Percentiles rank a stretch among this genome's conserved stretches.
These are phyloP conservation scores for Colletotrichum acutatum DNA, from an alignment of 2,329 filamentous ascomycete species.

Conservation along the genomic window DNA sequence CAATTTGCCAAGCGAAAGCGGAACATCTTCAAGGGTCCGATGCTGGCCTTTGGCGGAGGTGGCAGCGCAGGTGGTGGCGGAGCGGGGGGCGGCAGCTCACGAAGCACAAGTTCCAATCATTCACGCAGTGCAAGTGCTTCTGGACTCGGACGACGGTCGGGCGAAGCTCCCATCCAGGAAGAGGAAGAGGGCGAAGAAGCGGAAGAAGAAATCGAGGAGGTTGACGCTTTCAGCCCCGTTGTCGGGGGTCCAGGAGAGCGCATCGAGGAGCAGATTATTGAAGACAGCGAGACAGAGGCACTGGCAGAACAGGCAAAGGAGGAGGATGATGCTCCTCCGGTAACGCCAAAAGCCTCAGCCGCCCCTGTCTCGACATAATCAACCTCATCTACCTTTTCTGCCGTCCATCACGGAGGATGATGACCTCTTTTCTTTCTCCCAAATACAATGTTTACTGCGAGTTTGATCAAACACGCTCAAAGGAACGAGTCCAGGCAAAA, in stretches of 20 bases:
- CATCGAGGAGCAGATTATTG: conserved; percentile 56
- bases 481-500: conserved; percentile 18
- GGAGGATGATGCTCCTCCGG: neutral
- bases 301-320: neutral
- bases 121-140: conserved; percentile 71
- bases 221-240: conserved; percentile 68
- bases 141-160: conserved; percentile 73
- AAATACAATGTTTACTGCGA: conserved; percentile 6
- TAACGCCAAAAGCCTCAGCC: conserved; percentile 18
- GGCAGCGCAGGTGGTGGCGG: conserved; percentile 38
- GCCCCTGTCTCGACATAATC: conserved; percentile 3
- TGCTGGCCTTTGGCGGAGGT: conserved; percentile 64
- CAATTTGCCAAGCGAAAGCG: conserved; percentile 86
- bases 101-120: conserved; percentile 54
- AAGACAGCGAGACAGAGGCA: conserved; percentile 36
- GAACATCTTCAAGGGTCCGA: conserved; percentile 84
- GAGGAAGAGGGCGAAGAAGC: conserved; percentile 63
- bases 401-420: neutral
- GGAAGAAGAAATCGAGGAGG: conserved; percentile 66
- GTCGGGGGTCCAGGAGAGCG: conserved; percentile 55
- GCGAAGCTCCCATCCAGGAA: conserved; percentile 79
- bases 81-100: conserved; percentile 44
- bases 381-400: neutral
- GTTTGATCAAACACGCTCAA: conserved; percentile 8
- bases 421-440: neutral